These are phyloP conservation scores for Capsaspora owczarzaki DNA, from an alignment of 78 protist genomes.

Conservation along the genomic window DNA sequence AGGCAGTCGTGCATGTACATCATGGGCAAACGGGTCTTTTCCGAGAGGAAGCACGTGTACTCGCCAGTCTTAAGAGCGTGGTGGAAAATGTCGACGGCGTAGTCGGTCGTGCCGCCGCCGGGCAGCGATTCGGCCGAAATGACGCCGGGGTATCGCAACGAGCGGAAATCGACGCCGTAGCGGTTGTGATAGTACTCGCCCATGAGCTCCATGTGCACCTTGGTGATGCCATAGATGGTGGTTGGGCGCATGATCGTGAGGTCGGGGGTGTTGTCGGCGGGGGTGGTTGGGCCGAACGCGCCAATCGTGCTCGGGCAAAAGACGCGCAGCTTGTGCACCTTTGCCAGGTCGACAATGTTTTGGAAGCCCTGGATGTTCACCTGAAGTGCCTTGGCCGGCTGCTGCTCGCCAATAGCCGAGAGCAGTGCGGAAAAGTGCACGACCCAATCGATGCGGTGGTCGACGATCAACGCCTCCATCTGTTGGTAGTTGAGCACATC, in stretches of 20 bases:
- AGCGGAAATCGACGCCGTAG: constrained; percentile 64
- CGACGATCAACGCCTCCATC: constrained; percentile 27
- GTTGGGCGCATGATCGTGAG: constrained; percentile 49
- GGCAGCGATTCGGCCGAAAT: constrained; percentile 45
- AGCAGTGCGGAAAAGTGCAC: constrained; percentile 42
- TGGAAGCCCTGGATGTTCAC: constrained; percentile 44
- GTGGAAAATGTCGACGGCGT: constrained; percentile 57
- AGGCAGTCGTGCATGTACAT: constrained; percentile 62
- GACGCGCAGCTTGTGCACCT: constrained; percentile 4
- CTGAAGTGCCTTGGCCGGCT: constrained; percentile 37
- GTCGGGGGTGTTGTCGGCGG: constrained; percentile 42
- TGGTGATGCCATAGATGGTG: constrained; percentile 64
- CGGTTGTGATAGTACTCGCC: constrained; percentile 44
- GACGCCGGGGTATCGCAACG: constrained; percentile 67
- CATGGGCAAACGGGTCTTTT: constrained; percentile 58
- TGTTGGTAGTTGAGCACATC: constrained; percentile 15
- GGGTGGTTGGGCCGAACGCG: constrained; percentile 47
- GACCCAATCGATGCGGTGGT: constrained; percentile 27
- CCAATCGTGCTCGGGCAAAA: constrained; percentile 67
- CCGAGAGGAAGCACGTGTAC: constrained; percentile 43
- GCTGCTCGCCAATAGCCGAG: constrained; percentile 48
- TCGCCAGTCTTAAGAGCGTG: constrained; percentile 9
- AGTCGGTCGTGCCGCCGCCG: constrained; percentile 83
- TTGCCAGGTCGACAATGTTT: constrained; percentile 41
- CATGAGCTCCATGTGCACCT: constrained; percentile 53